A percentile compares a stretch with the other conserved stretches of the same genome.
phyloP scores from a whole-genome alignment of 805 yeast species.

The Candida coleopterorum region DNA sequence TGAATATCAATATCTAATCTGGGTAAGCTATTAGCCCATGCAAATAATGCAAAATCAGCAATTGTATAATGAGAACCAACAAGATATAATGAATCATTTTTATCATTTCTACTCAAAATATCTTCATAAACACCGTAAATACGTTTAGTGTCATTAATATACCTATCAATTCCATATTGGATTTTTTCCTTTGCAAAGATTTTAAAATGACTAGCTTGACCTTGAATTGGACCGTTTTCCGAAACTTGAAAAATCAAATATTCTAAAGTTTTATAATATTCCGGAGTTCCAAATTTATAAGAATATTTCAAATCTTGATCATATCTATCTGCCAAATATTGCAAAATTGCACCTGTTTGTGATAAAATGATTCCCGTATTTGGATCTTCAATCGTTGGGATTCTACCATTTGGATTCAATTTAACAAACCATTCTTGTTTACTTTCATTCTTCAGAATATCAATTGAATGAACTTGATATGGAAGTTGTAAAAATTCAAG shows the following conservation, averaged over 20 bases:
- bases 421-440: constrained; percentile 55
- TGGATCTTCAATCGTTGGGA: constrained; percentile 48
- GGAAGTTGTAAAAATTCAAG: constrained; percentile 40
- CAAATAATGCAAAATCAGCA: constrained; percentile 51
- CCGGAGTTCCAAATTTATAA: constrained; percentile 29
- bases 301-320: constrained; percentile 49
- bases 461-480: constrained; percentile 38
- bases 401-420: constrained; percentile 59
- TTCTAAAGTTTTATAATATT: constrained; percentile 50
- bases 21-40: constrained; percentile 35
- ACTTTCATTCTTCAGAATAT: constrained; percentile 40
- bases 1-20: constrained; percentile 25
- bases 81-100: constrained; percentile 40
- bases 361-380: constrained; percentile 43
- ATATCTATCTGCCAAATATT: constrained; percentile 55
- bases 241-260: constrained; percentile 57
- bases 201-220: constrained; percentile 51
- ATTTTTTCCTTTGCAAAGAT: constrained; percentile 45
- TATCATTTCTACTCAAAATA: constrained; percentile 41
- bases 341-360: constrained; percentile 61
- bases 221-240: constrained; percentile 51
- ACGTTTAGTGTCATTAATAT: constrained; percentile 46
- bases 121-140: constrained; percentile 51
- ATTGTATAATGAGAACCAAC: constrained; percentile 57
- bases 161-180: constrained; percentile 52